Evolutionary conservation across 371 early-diverging fungal genomes (phyloP), one percentile per base, ranked within the genome.

Genomic region (Mucor lusitanicus): DNA sequence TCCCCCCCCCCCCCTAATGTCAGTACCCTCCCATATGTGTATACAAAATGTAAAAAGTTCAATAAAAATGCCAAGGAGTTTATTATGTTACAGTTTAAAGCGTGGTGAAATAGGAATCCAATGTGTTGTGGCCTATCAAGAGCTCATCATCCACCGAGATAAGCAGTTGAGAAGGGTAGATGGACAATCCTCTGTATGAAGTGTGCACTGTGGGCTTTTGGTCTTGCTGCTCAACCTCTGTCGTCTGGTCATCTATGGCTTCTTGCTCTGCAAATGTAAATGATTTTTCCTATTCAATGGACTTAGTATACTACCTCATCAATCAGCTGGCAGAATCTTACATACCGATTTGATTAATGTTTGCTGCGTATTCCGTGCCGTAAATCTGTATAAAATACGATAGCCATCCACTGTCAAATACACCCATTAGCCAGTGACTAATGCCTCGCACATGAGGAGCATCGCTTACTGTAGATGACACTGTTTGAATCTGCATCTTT

Each of bases 371-470:
- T 58, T 62, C 3, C 58, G 32, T 15, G 19, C 23, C 3, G 54
- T 55, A 63, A 72, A 72, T 59, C 61, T 28, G 33, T 68, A 72
- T 8, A 63, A 12, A n/a, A 72, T 65, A 28, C 73, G 65, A 59
- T 53, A 68, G 6, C 63, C 69, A 28, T 68, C 63, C 55, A 46
- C 73, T 72, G 23, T 39, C 12, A 17, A 17, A 44, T 27, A 13
- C n/a, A n/a, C n/a, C 37, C 12, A 8, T 54, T 48, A 48, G 23
- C 17, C 11, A 21, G 9, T 3, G 19, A 48, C 9, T 23, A 6
- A 17, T 7, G 21, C 56, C 11, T 15, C 19, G 15, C 15, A 42
- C 15, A n/a, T n/a, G n/a, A n/a, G n/a, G n/a, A 12, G 19, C 19
- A 48, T 9, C 0, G 27, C 59, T 42, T 68, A 42, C 64, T 60